Evolutionary conservation across 441 rosid genomes (phyloP), one percentile per base, ranked within the genome.

Genomic region (Arabidopsis hybrid): DNA sequence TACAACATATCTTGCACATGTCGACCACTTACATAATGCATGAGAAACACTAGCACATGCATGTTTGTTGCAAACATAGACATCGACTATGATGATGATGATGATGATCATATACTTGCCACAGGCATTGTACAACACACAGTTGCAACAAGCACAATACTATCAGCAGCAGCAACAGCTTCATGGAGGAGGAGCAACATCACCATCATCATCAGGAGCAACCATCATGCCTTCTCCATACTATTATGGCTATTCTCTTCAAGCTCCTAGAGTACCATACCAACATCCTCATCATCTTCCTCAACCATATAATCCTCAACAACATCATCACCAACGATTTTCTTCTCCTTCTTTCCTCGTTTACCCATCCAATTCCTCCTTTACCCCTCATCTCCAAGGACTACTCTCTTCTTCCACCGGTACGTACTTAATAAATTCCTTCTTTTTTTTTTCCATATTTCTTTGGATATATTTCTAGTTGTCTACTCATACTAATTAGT

Each of bases 141-240:
- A 87, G 75, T 42, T 86, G 60, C 97, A 88, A 76, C 95, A 84
- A 68, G 81, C 85, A 52, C 97, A 87, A 39, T 87, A 84, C 79
- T 91, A 89, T 75, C 87, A 85, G 67, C 86, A 85, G 17, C 96
- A 85, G 5, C 67, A 56, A 5, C 60, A 63, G 49, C 52, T 85
- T 72, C 88, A 91, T 78, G 95, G 92, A 50, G 46, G 74, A 17
- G 66, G 65, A 29, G 67, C 49, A 45, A 58, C 56, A 34, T 64
- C 57, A 52, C 51, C 81, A 72, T 66, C 87, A 21, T 21, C 26
- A 72, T 56, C 91, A 69, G 78, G 89, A 56, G 40, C 9, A 39
- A 86, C 67, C 5, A 67, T 87, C 75, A 85, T 88, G 76, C 88
- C 96, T 5, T 87, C 91, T 70, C 87, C 91, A 9, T 88, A 81